Percentiles rank a stretch among this genome's conserved stretches.
phyloP scores from a whole-genome alignment of 2,329 filamentous ascomycete species.

The Fonsecaea nubica region DNA sequence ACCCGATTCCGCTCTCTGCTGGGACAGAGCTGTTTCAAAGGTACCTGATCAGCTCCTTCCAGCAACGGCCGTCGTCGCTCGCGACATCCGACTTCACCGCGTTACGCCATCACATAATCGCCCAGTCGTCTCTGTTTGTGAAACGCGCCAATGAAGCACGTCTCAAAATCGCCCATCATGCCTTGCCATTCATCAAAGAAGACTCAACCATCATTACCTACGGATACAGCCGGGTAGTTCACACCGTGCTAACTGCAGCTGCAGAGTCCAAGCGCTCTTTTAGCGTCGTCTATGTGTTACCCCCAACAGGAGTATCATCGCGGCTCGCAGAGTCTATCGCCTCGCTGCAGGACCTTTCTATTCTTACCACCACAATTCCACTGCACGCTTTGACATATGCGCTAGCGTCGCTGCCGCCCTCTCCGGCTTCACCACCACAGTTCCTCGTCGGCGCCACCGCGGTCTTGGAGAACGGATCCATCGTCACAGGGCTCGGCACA shows the following conservation, averaged over 20 bases:
- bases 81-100: conserved; percentile 74
- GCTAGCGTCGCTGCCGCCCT: conserved; percentile 27
- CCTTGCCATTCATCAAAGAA: conserved; percentile 78
- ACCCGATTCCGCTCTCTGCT: conserved; percentile 89
- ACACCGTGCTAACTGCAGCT: conserved; percentile 69
- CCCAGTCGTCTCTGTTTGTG: conserved; percentile 86
- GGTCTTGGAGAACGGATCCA: conserved; percentile 90
- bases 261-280: conserved; percentile 68
- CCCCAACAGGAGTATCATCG: conserved; percentile 32
- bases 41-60: conserved; percentile 79
- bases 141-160: conserved; percentile 77
- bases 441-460: conserved; percentile 76
- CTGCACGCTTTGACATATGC: conserved; percentile 32
- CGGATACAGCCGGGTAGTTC: conserved; percentile 84
- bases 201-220: conserved; percentile 86
- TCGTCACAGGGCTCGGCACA: conserved; percentile 84
- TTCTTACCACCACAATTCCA: conserved; percentile 34
- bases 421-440: conserved; percentile 45
- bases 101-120: conserved; percentile 80
- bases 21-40: conserved; percentile 95
- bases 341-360: conserved; percentile 31
- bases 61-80: conserved; percentile 57
- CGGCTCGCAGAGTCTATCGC: conserved; percentile 14
- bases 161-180: conserved; percentile 80
- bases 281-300: conserved; percentile 78